phyloP scores from a whole-genome alignment of 1,284 basidiomycete genomes.

The Cryptococcus sp. region DNA sequence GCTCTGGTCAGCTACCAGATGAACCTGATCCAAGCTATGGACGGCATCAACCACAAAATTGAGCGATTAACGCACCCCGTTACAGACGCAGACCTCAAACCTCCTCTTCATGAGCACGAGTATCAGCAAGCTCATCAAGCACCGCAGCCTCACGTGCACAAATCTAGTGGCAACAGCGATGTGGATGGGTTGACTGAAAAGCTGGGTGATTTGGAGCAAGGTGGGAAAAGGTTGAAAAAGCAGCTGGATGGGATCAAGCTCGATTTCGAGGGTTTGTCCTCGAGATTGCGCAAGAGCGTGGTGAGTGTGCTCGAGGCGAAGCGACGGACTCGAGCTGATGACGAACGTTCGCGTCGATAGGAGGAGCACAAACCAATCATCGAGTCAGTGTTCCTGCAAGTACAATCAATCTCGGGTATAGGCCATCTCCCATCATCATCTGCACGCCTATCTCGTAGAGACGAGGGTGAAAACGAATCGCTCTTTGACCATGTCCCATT shows the following conservation, averaged over 20 bases:
- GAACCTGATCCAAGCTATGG: slow-evolving; percentile 44
- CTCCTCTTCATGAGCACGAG: slow-evolving; percentile 17
- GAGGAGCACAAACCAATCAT: slow-evolving; percentile 25
- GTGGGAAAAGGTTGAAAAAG: slow-evolving; percentile 22
- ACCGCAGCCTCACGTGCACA: slow-evolving; percentile 1
- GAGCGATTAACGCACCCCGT: slow-evolving; percentile 20
- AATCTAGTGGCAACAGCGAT: slow-evolving; percentile 21
- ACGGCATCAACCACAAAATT: slow-evolving; percentile 30
- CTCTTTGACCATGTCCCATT: slow-evolving; percentile 3
- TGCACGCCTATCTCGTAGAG: slow-evolving; percentile 1
- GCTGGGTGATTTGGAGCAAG: slow-evolving; percentile 27
- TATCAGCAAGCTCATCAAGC: slow-evolving; percentile 1
- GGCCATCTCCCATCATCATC: slow-evolving; percentile 8
- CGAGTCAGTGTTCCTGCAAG: slow-evolving; percentile 18
- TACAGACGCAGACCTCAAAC: slow-evolving; percentile 7
- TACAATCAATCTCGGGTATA: slow-evolving; percentile 12
- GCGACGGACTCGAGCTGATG: background rate
- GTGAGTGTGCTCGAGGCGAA: slow-evolving; percentile 10
- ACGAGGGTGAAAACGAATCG: background rate
- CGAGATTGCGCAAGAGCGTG: slow-evolving; percentile 18
- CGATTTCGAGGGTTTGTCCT: slow-evolving; percentile 23
- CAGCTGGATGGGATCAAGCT: slow-evolving; percentile 24
- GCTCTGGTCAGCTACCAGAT: slow-evolving; percentile 51
- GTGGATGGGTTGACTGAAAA: slow-evolving; percentile 23
- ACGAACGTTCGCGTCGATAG: background rate